phyloP scores from a whole-genome alignment of 352 stramenopile species.

The Globisporangium nagaii region DNA sequence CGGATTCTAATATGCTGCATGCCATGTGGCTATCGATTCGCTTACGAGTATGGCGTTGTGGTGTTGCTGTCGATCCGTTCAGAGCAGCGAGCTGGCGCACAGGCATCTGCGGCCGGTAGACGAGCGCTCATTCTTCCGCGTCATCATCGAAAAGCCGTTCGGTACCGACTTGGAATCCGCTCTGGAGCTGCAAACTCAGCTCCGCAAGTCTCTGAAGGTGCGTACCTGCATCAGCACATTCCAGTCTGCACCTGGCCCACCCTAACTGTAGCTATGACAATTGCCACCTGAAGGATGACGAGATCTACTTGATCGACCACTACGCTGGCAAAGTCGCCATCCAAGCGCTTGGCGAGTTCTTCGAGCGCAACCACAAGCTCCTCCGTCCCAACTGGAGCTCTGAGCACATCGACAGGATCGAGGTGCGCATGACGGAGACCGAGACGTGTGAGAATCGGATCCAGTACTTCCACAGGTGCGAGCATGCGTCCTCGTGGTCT shows the following conservation, averaged over 20 bases:
- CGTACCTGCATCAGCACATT: not conserved
- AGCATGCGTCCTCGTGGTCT: not conserved
- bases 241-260: not conserved
- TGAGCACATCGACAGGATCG: conserved; percentile 15
- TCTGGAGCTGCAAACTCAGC: conserved; percentile 24
- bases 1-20: not conserved
- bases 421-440: conserved; percentile 66
- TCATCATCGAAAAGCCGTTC: conserved; percentile 83
- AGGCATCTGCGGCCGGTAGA: conserved; percentile 19
- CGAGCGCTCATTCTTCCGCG: conserved; percentile 38
- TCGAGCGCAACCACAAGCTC: conserved; percentile 33
- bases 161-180: conserved; percentile 53
- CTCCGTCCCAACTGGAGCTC: conserved; percentile 30
- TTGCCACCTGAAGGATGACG: conserved; percentile 33
- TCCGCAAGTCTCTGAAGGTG: conserved; percentile 37
- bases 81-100: conserved; percentile 30
- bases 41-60: too few species aligned
- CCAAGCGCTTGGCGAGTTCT: conserved; percentile 43
- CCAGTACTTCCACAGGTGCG: conserved; percentile 62
- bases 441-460: conserved; percentile 54
- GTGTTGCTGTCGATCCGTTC: not conserved
- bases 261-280: not conserved
- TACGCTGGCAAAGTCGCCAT: conserved; percentile 79
- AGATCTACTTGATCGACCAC: conserved; percentile 85
- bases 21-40: too few species aligned